Conservation (phyloP, 2,329 filamentous ascomycete species). For the Ophiostoma sp. region DNA sequence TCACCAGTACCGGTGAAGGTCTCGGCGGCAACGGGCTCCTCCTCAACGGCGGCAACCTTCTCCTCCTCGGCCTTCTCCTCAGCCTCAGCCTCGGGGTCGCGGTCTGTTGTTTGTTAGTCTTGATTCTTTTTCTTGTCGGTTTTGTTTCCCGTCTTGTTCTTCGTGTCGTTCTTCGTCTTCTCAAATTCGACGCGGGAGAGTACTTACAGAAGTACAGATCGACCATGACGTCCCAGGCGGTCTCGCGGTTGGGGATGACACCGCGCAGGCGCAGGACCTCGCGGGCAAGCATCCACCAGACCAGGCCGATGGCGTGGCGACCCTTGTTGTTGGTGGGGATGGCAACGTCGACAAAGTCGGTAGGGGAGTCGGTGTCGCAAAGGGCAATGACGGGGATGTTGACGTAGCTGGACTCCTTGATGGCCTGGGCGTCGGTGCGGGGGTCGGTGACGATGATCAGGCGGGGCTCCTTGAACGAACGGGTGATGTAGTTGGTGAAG, state of each 20-base stretch:
- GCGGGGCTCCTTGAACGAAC: slow-evolving; percentile 99
- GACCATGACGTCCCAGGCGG: slow-evolving; percentile 98
- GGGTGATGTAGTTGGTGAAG: slow-evolving; percentile 99
- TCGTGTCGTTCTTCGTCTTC: too few species aligned
- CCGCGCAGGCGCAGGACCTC: slow-evolving; percentile 98
- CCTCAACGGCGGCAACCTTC: slow-evolving; percentile 80
- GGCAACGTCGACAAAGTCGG: slow-evolving; percentile 98
- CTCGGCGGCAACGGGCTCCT: slow-evolving; percentile 74
- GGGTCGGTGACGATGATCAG: slow-evolving; percentile 99
- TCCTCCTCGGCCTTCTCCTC: slow-evolving; percentile 95
- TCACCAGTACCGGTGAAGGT: slow-evolving; percentile 65
- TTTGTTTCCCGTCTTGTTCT: not conserved
- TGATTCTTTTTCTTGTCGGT: not conserved
- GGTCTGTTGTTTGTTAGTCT: slow-evolving; percentile 52
- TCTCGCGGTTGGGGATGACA: slow-evolving; percentile 91
- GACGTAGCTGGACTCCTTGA: slow-evolving; percentile 99
- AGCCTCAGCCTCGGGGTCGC: slow-evolving; percentile 98
- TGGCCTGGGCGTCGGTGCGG: slow-evolving; percentile 98
- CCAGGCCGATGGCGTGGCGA: slow-evolving; percentile 93
- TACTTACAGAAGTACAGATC: slow-evolving; percentile 95
- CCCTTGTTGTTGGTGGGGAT: slow-evolving; percentile 99
- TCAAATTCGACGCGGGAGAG: not conserved
- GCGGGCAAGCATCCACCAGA: slow-evolving; percentile 99
- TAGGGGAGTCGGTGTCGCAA: slow-evolving; percentile 98
- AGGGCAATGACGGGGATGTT: slow-evolving; percentile 99